Conservation (phyloP, 208 protist genomes). For the Histomonas meleagridis region DNA sequence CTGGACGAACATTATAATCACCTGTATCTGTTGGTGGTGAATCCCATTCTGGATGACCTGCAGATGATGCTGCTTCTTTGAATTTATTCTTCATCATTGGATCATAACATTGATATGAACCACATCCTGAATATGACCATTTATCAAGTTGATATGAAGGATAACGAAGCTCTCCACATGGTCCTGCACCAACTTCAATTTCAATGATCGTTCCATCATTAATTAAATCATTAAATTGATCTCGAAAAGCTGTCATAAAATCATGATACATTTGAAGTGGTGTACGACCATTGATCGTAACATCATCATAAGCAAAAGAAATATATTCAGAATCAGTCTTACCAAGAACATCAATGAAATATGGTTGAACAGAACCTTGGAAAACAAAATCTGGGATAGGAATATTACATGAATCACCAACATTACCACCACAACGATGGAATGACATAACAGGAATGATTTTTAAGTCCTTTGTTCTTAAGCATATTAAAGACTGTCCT, state of each 20-base stretch:
- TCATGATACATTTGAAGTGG: slow-evolving; percentile 57
- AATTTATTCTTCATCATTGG: neutral
- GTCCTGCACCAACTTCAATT: neutral
- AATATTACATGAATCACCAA: slow-evolving; percentile 59
- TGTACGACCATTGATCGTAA: slow-evolving; percentile 52
- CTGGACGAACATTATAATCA: neutral
- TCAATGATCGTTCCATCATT: neutral
- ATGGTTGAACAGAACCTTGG: slow-evolving; percentile 41
- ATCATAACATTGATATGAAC: slow-evolving; percentile 42
- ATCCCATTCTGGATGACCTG: neutral
- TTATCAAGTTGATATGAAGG: slow-evolving; percentile 53
- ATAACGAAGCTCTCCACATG: slow-evolving; percentile 59
- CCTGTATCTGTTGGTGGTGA: neutral
- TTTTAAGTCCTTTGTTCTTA: neutral
- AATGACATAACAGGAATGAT: slow-evolving; percentile 20
- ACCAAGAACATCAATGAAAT: slow-evolving; percentile 52
- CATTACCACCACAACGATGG: slow-evolving; percentile 62
- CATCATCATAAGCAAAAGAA: slow-evolving; percentile 52
- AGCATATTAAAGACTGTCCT: neutral
- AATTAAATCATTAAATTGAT: neutral
- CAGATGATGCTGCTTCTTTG: neutral
- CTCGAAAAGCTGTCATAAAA: slow-evolving; percentile 51
- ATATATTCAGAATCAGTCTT: slow-evolving; percentile 57
- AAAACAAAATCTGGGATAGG: slow-evolving; percentile 56
- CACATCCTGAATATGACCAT: slow-evolving; percentile 54